Conservation (phyloP, 2,329 filamentous ascomycete genomes). For the Penicillium digitatum region DNA sequence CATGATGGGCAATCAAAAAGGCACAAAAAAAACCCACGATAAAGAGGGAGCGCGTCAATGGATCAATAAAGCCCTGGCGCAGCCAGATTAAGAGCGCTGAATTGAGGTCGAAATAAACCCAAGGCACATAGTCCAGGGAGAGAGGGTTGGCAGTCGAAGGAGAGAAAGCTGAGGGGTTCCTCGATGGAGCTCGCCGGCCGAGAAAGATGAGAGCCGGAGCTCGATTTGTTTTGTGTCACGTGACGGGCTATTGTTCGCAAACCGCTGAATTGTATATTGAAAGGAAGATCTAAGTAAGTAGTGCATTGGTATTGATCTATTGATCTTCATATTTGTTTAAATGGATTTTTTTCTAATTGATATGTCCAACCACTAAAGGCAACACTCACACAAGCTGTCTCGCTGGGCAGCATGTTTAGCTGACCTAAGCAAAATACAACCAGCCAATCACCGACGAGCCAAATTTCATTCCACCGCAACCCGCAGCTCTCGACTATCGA, state of each 20-base stretch:
- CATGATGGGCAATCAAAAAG: constrained; percentile 25
- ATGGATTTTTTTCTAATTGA: background rate
- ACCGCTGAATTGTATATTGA: background rate
- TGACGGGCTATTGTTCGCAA: constrained; percentile 1
- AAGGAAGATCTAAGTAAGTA: background rate
- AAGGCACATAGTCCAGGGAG: constrained; percentile 9
- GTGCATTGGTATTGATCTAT: background rate
- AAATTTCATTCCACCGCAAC: constrained; percentile 33
- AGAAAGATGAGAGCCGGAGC: constrained; percentile 21
- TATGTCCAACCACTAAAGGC: no score
- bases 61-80: background rate
- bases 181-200: constrained; percentile 16
- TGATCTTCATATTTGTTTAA: background rate
- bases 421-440: constrained; percentile 18
- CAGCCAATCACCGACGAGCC: constrained; percentile 34
- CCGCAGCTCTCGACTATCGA: constrained; percentile 25
- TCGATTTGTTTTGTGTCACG: constrained; percentile 25
- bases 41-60: constrained; percentile 1
- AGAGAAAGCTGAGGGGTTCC: constrained; percentile 16
- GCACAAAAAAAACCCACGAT: constrained; percentile 17
- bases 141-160: constrained; percentile 5
- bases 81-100: background rate
- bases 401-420: background rate
- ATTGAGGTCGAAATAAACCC: background rate
- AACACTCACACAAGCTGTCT: background rate